Conservation (phyloP, 805 yeast genomes). For the Metschnikowia santaceciliae region DNA sequence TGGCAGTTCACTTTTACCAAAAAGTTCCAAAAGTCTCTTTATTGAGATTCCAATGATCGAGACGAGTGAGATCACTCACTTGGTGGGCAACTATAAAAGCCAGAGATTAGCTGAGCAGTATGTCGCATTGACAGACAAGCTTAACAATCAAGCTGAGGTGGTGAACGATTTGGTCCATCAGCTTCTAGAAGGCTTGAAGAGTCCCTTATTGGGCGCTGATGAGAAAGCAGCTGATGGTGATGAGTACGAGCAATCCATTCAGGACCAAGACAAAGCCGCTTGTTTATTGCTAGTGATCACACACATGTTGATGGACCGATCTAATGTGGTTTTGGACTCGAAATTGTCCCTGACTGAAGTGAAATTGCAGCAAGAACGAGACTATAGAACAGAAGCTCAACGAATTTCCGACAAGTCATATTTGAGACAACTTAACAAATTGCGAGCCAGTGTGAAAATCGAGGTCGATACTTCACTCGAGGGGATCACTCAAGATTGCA, state of each 20-base stretch:
- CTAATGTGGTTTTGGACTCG: constrained; percentile 12
- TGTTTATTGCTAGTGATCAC: constrained; percentile 54
- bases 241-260: constrained; percentile 73
- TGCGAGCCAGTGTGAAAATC: constrained; percentile 25
- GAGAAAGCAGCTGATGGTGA: constrained; percentile 57
- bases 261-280: constrained; percentile 69
- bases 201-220: constrained; percentile 45
- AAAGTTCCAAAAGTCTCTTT: constrained; percentile 32
- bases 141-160: constrained; percentile 50
- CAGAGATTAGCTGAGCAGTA: constrained; percentile 22
- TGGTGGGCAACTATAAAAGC: constrained; percentile 20
- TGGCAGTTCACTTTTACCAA: constrained; percentile 30
- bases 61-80: constrained; percentile 12
- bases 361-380: constrained; percentile 15
- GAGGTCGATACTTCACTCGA: constrained; percentile 30
- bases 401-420: constrained; percentile 25
- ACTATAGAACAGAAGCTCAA: constrained; percentile 20
- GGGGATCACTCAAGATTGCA: constrained; percentile 22
- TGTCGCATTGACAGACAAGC: constrained; percentile 21
- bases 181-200: constrained; percentile 40
- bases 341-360: constrained; percentile 8
- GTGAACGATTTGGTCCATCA: constrained; percentile 51
- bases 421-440: constrained; percentile 20
- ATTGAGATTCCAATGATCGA: constrained; percentile 27
- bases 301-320: constrained; percentile 38